Evolutionary conservation across 2,329 filamentous ascomycete genomes (phyloP), one percentile per base, ranked within the genome.

Genomic region (Gliomastix tumulicola): DNA sequence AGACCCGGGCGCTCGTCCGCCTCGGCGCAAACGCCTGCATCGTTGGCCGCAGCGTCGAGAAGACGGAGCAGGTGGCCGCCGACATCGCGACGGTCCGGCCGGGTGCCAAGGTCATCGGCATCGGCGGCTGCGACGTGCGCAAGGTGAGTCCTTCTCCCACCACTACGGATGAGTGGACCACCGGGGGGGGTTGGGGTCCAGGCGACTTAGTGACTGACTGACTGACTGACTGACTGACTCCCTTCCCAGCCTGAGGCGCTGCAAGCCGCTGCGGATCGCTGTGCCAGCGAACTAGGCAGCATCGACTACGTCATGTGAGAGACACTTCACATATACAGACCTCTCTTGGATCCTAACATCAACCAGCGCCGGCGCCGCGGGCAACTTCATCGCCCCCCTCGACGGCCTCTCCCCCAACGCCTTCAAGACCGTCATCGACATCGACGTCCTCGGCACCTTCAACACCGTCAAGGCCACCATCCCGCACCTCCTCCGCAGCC

Each of bases 351-450:
- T 6, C 13, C 18, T 22, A 22, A 17, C 18, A 5, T 21, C 7
- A 7, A n/a, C 34, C 50, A 92, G 85, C 56, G 90, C 90, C 16
- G 92, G 92, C 35, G 92, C 92, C 12, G 92, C 92, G 15, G 92
- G 92, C 41, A 98, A 98, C 62, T 98, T 97, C 60, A 72, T 98
- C 17, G 84, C 88, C 1, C 84, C 90, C 5, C 82, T 97, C 41
- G 75, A 82, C 28, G 82, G 82, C 43, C 75, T 97, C 34, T 88
- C 79, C 28, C 65, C 84, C 40, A 97, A 97, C 55, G 92, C 87
- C 4, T 94, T 98, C 78, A 94, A 89, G 60, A 73, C 86, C 0
- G 92, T 98, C 46, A 90, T 97, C 51, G 92, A 97, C 43, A 98
- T 98, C 53, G 92, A 97, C 56, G 83, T 95, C 4, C 62, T 97